These are phyloP conservation scores for Bipolaris zeicola DNA, from an alignment of 2,329 filamentous ascomycete genomes.

Conservation along the genomic window DNA sequence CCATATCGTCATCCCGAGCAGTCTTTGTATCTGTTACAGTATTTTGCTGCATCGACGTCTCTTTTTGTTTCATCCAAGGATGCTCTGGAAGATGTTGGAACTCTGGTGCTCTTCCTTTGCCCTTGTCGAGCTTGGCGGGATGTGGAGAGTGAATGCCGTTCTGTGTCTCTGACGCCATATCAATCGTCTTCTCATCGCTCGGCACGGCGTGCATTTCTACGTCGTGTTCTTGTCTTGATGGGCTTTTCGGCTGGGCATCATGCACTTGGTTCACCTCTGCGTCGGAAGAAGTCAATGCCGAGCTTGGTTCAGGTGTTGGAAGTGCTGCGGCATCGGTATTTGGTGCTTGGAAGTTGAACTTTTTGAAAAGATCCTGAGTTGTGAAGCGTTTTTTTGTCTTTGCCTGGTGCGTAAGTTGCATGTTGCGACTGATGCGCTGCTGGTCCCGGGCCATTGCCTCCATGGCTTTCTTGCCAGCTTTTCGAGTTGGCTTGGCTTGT, in stretches of 20 bases:
- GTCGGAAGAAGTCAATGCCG: slow-evolving; percentile 67
- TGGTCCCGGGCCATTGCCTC: slow-evolving; percentile 96
- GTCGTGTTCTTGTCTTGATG: slow-evolving; percentile 36
- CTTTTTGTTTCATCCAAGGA: slow-evolving; percentile 23
- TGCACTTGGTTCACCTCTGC: slow-evolving; percentile 47
- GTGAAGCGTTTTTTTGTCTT: slow-evolving; percentile 87
- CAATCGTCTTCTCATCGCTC: slow-evolving; percentile 1
- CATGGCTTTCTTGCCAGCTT: slow-evolving; percentile 91
- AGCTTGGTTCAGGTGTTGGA: slow-evolving; percentile 49
- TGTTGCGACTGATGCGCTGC: slow-evolving; percentile 84
- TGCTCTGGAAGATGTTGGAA: slow-evolving; percentile 43
- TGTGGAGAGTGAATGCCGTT: slow-evolving; percentile 9
- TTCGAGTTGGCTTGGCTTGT: slow-evolving; percentile 71
- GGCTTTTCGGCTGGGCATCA: slow-evolving; percentile 54
- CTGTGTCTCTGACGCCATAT: slow-evolving; percentile 4
- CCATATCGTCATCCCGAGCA: slow-evolving; percentile 18
- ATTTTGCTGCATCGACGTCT: slow-evolving; percentile 21
- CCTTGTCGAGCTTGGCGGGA: slow-evolving; percentile 57
- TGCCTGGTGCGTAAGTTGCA: slow-evolving; percentile 89
- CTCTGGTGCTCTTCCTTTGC: slow-evolving; percentile 63
- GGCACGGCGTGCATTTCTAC: slow-evolving; percentile 9
- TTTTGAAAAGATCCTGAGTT: slow-evolving; percentile 79
- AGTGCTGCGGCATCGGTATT: slow-evolving; percentile 19
- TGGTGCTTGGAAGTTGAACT: slow-evolving; percentile 72
- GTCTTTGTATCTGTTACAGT: slow-evolving; percentile 15